phyloP scores from a whole-genome alignment of 345 rosid genomes.

The Punica granatum region DNA sequence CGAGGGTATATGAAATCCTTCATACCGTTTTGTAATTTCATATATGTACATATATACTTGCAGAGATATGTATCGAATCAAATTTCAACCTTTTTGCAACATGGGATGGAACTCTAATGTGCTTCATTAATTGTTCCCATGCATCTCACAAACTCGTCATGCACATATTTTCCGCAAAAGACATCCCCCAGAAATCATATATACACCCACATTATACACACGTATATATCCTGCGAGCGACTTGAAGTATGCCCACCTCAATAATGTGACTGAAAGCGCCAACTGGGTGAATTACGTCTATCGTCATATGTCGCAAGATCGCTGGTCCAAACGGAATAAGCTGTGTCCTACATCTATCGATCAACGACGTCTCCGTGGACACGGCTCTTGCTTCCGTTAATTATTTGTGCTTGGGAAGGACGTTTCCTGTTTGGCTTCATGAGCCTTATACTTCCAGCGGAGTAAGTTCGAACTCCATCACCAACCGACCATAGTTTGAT shows the following conservation, averaged over 20 bases:
- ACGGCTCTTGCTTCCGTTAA: neutral
- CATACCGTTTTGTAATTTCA: too few species aligned
- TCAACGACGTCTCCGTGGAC: neutral
- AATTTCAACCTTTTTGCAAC: too few species aligned
- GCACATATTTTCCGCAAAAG: too few species aligned
- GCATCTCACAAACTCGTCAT: too few species aligned
- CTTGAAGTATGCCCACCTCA: neutral
- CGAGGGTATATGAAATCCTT: too few species aligned
- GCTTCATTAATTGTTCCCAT: too few species aligned
- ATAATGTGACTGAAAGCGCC: constrained; percentile 6
- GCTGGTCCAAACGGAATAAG: neutral
- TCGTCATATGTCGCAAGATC: neutral
- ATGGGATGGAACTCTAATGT: too few species aligned
- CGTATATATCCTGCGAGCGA: neutral
- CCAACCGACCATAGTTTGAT: constrained; percentile 1
- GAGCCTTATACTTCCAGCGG: constrained; percentile 7
- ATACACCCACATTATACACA: neutral
- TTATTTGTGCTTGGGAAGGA: neutral
- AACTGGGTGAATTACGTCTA: neutral
- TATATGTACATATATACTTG: too few species aligned
- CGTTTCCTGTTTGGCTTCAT: neutral
- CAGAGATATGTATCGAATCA: too few species aligned
- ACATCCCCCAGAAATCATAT: too few species aligned
- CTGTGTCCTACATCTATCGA: neutral
- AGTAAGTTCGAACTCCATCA: constrained; percentile 9